Base-by-base conservation (phyloP, 805 yeast species). In the Torulaspora maleeae region DNA sequence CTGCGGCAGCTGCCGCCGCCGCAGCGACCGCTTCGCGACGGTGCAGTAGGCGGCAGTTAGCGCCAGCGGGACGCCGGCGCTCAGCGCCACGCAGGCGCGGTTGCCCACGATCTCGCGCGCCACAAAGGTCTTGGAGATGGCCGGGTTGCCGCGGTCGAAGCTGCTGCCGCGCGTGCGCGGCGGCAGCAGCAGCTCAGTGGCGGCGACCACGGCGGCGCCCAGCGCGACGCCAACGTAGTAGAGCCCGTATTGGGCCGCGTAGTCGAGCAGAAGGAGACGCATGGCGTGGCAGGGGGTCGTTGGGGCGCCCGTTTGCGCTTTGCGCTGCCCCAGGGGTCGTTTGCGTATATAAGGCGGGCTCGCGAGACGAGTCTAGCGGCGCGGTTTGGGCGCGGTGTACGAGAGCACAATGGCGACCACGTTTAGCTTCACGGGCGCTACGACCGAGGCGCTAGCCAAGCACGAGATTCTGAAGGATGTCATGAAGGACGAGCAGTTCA, bases 401-500 rank as follows among this genome's bases (percentile, higher is more conserved):
- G n/a, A n/a, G n/a, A n/a, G n/a, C n/a, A n/a, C n/a, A n/a, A n/a
- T n/a, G 27, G 24, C 16, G n/a, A 28, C 32, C 19, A 37, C 41
- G 4, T 44, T 35, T 28, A 44, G 41, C 17, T 44, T 44, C 22
- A 25, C 53, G 3, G 47, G 54, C 27, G 54, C 59, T 1, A 48
- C 56, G 17, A 28, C 50, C 9, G 67, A 61, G 19, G 52, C 65
- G 4, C 44, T 63, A 17, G 20, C 43, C 16, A 55, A 58, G 27
- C 59, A 64, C 44, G 59, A 53, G 2, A 53, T 66, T 28, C 28
- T 64, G 15, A 45, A 55, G n/a, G 66, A 61, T 38, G 58, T 64
- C 22, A 49, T 61, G 24, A 51, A 52, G 22, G 45, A 40, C 15
- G 15, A 37, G 2, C 24, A 43, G 9, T 50, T 58, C 41, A 37